These are phyloP conservation scores for Jimgerdemannia lactiflua DNA, from an alignment of 192 early-diverging fungal genomes.

Conservation along the genomic window DNA sequence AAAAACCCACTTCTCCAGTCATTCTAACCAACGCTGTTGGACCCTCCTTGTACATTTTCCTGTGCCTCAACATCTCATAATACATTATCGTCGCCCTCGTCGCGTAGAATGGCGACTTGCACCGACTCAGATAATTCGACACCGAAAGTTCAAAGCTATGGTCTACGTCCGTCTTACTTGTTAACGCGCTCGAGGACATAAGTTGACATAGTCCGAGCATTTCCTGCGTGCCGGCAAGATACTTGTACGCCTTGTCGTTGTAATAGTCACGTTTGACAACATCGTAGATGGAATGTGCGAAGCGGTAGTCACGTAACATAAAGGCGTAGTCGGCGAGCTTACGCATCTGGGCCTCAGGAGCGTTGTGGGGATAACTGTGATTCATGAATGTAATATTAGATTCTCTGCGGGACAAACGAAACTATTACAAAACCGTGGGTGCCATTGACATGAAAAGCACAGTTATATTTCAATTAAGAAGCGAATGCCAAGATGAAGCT, in stretches of 20 bases:
- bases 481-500: slow-evolving; percentile 10
- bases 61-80: slow-evolving; percentile 78
- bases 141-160: slow-evolving; percentile 74
- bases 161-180: slow-evolving; percentile 47
- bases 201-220: slow-evolving; percentile 88
- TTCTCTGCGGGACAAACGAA: slow-evolving; percentile 19
- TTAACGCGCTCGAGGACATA: slow-evolving; percentile 55
- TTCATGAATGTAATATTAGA: slow-evolving; percentile 12
- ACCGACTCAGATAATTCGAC: slow-evolving; percentile 61
- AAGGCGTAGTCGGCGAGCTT: slow-evolving; percentile 95
- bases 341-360: slow-evolving; percentile 91
- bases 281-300: slow-evolving; percentile 90
- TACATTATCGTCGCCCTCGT: slow-evolving; percentile 72
- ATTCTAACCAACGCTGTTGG: slow-evolving; percentile 66
- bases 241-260: slow-evolving; percentile 74
- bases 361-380: slow-evolving; percentile 57
- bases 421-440: background rate
- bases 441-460: background rate
- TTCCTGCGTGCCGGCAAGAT: slow-evolving; percentile 76
- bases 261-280: slow-evolving; percentile 83
- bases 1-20: slow-evolving; percentile 62
- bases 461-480: slow-evolving; percentile 13
- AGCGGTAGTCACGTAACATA: slow-evolving; percentile 92
- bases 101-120: slow-evolving; percentile 60
- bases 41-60: slow-evolving; percentile 65